phyloP scores from a whole-genome alignment of 495 filamentous ascomycete genomes.

The Penicillium cosmopolitanum region DNA sequence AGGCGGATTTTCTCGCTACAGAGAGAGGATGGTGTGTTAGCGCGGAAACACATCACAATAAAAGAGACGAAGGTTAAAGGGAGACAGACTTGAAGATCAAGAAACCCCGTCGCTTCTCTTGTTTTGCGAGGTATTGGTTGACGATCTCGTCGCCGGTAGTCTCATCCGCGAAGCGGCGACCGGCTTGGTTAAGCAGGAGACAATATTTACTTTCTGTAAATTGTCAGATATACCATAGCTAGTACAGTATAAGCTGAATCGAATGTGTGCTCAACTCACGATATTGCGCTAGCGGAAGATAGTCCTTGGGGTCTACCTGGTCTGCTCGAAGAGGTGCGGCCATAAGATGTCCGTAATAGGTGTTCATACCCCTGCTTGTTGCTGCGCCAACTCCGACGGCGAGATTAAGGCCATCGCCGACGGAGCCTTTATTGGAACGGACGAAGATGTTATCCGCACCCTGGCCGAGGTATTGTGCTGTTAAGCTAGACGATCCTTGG shows the following conservation, averaged over 20 bases:
- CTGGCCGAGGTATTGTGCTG: slow-evolving; percentile 23
- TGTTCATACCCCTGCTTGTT: slow-evolving; percentile 30
- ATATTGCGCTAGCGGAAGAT: slow-evolving; percentile 30
- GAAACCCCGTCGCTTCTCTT: slow-evolving; percentile 32
- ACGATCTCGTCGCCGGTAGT: slow-evolving; percentile 33
- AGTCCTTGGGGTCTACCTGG: slow-evolving; percentile 28
- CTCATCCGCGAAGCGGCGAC: slow-evolving; percentile 28
- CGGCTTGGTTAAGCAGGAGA: slow-evolving; percentile 24
- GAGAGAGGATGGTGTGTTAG: neutral
- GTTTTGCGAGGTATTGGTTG: slow-evolving; percentile 35
- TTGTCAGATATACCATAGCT: neutral
- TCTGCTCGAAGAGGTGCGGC: slow-evolving; percentile 25
- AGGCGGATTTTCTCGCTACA: slow-evolving; percentile 24
- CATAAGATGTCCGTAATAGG: slow-evolving; percentile 31
- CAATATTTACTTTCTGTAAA: slow-evolving; percentile 31
- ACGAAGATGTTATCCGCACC: slow-evolving; percentile 34
- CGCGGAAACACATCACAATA: neutral
- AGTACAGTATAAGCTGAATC: no score
- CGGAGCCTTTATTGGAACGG: slow-evolving; percentile 31
- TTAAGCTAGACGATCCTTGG: slow-evolving; percentile 25
- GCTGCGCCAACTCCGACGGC: slow-evolving; percentile 24
- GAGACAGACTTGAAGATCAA: slow-evolving; percentile 29
- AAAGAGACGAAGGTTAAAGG: neutral
- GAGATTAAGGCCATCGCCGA: slow-evolving; percentile 29
- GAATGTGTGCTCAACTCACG: slow-evolving; percentile 11